These are phyloP conservation scores for Neoboletus brunneissimus DNA, from an alignment of 768 basidiomycete species.

Conservation along the genomic window DNA sequence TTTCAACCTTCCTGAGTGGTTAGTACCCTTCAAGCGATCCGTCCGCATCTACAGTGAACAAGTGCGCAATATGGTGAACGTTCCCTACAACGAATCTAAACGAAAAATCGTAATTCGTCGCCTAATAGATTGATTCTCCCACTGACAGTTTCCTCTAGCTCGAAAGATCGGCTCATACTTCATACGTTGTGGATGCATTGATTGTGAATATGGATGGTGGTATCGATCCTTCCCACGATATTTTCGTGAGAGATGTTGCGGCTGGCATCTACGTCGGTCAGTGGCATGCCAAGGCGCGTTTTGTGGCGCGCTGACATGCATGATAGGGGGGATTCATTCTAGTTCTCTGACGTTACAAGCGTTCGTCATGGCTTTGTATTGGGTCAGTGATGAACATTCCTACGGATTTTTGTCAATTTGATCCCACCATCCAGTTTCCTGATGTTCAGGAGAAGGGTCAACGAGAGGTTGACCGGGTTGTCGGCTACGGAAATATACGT, in stretches of 20 bases:
- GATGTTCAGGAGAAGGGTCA: conserved; percentile 2
- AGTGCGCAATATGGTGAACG: conserved; percentile 3
- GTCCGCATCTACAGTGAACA: neutral
- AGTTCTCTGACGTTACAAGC: conserved; percentile 6
- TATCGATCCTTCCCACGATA: neutral
- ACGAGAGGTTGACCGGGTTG: neutral
- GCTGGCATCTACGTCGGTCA: conserved; percentile 2
- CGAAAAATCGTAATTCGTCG: neutral
- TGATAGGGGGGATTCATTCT: neutral
- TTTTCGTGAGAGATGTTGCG: conserved; percentile 1
- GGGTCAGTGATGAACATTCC: neutral
- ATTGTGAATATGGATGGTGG: neutral
- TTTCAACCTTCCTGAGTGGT: neutral
- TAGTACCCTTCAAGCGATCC: conserved; percentile 4
- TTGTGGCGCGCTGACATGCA: neutral
- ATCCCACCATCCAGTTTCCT: neutral
- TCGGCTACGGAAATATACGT: conserved; percentile 4
- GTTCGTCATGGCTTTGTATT: neutral
- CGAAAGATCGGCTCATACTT: neutral
- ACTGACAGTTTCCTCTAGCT: neutral
- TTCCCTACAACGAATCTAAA: conserved; percentile 1
- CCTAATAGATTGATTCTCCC: neutral
- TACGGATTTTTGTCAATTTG: neutral
- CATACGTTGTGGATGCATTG: conserved; percentile 1
- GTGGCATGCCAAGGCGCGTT: neutral